Evolutionary conservation across 192 early-diverging fungal species (phyloP).

Genomic region (Cladochytrium replicatum): DNA sequence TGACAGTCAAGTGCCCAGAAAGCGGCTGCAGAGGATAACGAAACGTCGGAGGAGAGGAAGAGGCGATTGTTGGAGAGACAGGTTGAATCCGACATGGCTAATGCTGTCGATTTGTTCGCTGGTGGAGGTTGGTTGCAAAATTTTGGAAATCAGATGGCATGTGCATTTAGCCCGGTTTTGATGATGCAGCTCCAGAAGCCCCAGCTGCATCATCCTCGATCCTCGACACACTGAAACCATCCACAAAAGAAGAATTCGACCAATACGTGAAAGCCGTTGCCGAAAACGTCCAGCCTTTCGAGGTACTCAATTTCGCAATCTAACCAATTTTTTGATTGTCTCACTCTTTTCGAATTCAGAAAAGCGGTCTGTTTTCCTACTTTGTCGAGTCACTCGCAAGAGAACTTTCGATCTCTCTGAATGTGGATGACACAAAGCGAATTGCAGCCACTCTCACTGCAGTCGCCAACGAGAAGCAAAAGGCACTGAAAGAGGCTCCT

Average conservation of each 20-base stretch:
- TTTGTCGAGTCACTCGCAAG: constrained; percentile 41
- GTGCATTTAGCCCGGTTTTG: constrained; percentile 3
- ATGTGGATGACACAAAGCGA: constrained; percentile 33
- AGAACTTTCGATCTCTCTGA: constrained; percentile 27
- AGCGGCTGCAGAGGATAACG: constrained; percentile 18
- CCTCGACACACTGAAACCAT: constrained; percentile 37
- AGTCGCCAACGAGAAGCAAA: constrained; percentile 46
- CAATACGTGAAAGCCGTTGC: constrained; percentile 25
- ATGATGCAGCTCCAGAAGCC: neutral
- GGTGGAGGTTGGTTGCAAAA: constrained; percentile 6
- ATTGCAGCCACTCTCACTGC: constrained; percentile 36
- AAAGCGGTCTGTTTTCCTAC: constrained; percentile 20
- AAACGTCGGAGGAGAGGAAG: constrained; percentile 35
- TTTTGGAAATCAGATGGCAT: neutral
- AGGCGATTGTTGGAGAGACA: constrained; percentile 21
- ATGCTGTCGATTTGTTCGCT: constrained; percentile 36
- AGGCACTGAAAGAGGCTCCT: constrained; percentile 27
- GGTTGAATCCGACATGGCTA: constrained; percentile 38
- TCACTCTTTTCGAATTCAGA: constrained; percentile 6
- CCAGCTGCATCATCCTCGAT: constrained; percentile 6
- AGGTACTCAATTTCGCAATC: constrained; percentile 21
- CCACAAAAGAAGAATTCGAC: constrained; percentile 31
- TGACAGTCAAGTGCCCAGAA: constrained; percentile 1
- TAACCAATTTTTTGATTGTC: constrained; percentile 1
- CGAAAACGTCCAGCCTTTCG: constrained; percentile 31